A percentile compares a stretch with the other conserved stretches of the same genome.
These are phyloP conservation scores for Phlebopus sp. DNA, from an alignment of 1,284 basidiomycete species.

Conservation along the genomic window DNA sequence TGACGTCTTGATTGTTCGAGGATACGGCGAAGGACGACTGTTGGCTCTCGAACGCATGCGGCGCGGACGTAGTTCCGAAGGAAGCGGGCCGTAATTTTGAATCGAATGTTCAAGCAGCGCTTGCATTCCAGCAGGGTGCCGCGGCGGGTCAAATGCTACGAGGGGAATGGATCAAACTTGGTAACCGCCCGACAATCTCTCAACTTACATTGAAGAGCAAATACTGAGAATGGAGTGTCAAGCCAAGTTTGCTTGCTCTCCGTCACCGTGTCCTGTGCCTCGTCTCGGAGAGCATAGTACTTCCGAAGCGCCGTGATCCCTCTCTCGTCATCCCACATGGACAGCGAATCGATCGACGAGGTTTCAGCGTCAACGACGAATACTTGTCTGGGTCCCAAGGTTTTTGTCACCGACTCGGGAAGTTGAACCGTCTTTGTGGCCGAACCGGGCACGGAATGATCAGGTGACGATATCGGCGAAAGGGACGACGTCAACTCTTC, in stretches of 20 bases:
- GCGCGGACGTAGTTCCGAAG: slow-evolving; percentile 60
- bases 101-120: slow-evolving; percentile 71
- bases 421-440: slow-evolving; percentile 18
- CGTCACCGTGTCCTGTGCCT: slow-evolving; percentile 62
- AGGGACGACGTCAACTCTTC: slow-evolving; percentile 56
- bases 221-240: slow-evolving; percentile 72
- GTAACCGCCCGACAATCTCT: background rate
- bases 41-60: slow-evolving; percentile 62
- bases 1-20: slow-evolving; percentile 45
- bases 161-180: slow-evolving; percentile 9
- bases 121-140: slow-evolving; percentile 61
- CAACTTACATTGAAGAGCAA: slow-evolving; percentile 66
- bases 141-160: slow-evolving; percentile 69
- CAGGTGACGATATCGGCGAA: slow-evolving; percentile 28
- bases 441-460: slow-evolving; percentile 4
- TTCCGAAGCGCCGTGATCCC: slow-evolving; percentile 59
- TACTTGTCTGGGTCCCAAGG: slow-evolving; percentile 37
- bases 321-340: slow-evolving; percentile 60
- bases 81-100: slow-evolving; percentile 64
- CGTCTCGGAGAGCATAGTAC: slow-evolving; percentile 67
- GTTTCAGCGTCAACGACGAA: slow-evolving; percentile 58
- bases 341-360: slow-evolving; percentile 43
- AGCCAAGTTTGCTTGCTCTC: slow-evolving; percentile 65
- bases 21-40: slow-evolving; percentile 72
- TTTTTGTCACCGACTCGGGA: slow-evolving; percentile 30